These are phyloP conservation scores for Fusarium bactridioides DNA, from an alignment of 2,329 filamentous ascomycete genomes.

Conservation along the genomic window DNA sequence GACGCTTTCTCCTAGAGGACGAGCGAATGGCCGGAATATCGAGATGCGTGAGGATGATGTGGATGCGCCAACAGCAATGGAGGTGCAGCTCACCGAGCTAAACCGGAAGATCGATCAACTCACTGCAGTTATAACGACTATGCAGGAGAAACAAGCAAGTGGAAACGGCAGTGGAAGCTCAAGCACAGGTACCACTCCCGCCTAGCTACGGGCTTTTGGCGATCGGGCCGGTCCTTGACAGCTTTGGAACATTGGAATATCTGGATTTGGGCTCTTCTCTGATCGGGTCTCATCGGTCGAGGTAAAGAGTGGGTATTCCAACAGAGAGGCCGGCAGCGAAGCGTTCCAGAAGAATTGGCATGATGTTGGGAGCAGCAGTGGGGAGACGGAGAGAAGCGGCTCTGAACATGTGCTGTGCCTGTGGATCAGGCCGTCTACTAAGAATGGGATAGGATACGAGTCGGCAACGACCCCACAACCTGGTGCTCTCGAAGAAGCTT, in stretches of 20 bases:
- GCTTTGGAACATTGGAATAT: neutral
- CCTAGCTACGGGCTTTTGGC: constrained; percentile 16
- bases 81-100: constrained; percentile 63
- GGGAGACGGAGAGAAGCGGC: constrained; percentile 31
- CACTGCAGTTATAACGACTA: constrained; percentile 58
- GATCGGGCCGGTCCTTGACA: constrained; percentile 7
- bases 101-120: constrained; percentile 66
- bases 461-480: neutral
- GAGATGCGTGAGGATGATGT: constrained; percentile 47
- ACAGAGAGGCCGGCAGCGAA: constrained; percentile 2
- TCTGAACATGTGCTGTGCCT: constrained; percentile 10
- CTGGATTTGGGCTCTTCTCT: neutral
- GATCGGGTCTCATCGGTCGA: constrained; percentile 29
- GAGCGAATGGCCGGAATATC: constrained; percentile 22
- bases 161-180: constrained; percentile 7
- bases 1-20: constrained; percentile 27
- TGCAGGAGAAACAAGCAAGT: constrained; percentile 52
- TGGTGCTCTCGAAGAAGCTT: neutral
- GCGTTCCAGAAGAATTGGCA: constrained; percentile 22
- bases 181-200: constrained; percentile 2
- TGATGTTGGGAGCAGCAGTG: constrained; percentile 8
- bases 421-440: constrained; percentile 11
- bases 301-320: constrained; percentile 18
- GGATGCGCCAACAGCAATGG: constrained; percentile 52
- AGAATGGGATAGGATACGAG: neutral